Conservation (phyloP, 2,329 filamentous ascomycete species). For the Xylaria sp. region DNA sequence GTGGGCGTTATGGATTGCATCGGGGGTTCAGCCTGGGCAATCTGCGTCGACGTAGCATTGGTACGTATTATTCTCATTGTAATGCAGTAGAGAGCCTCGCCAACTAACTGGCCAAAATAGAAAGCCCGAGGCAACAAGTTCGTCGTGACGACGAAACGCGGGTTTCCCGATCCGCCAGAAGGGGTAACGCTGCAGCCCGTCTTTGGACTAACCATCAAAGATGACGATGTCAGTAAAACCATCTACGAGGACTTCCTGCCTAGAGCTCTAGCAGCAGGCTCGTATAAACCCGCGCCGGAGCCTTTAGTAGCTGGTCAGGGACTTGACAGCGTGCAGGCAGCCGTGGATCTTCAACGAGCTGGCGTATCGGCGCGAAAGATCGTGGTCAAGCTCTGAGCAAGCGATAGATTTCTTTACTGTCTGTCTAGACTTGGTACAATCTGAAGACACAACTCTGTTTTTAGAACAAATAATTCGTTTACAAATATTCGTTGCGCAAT, state of each 20-base stretch:
- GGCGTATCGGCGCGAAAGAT: slow-evolving; percentile 58
- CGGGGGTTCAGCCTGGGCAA: slow-evolving; percentile 34
- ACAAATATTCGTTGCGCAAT: neutral
- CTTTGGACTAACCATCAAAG: slow-evolving; percentile 41
- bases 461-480: too few species aligned
- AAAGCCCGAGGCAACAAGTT: slow-evolving; percentile 39
- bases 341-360: slow-evolving; percentile 51
- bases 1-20: slow-evolving; percentile 41
- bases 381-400: slow-evolving; percentile 48
- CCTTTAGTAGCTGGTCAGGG: slow-evolving; percentile 55
- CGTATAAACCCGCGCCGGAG: slow-evolving; percentile 53
- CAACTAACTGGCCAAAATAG: slow-evolving; percentile 19
- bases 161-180: slow-evolving; percentile 44
- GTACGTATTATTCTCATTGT: neutral
- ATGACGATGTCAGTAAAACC: slow-evolving; percentile 46
- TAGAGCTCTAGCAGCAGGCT: slow-evolving; percentile 51
- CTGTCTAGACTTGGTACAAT: neutral
- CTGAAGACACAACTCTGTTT: neutral
- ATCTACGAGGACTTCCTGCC: slow-evolving; percentile 56
- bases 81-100: neutral
- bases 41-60: slow-evolving; percentile 45
- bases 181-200: slow-evolving; percentile 45
- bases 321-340: slow-evolving; percentile 56
- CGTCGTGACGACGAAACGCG: slow-evolving; percentile 46
- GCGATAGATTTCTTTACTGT: neutral